Percentiles rank a stretch among this genome's conserved stretches.
These are phyloP conservation scores for Lachnellula subtilissima DNA, from an alignment of 2,329 filamentous ascomycete genomes.

Conservation along the genomic window DNA sequence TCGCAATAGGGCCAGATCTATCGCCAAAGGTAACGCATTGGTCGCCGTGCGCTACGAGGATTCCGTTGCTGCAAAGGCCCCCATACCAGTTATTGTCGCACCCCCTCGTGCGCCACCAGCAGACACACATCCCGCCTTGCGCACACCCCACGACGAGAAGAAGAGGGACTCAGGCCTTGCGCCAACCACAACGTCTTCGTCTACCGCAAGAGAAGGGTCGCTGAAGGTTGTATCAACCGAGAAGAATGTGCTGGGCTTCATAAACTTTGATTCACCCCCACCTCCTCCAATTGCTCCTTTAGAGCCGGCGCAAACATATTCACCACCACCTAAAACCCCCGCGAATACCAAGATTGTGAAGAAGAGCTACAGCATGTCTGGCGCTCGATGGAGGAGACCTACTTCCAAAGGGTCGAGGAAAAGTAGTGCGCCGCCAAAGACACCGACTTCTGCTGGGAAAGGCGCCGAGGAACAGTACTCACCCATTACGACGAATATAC, in stretches of 20 bases:
- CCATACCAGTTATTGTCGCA: slow-evolving; percentile 41
- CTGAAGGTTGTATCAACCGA: slow-evolving; percentile 24
- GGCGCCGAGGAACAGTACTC: slow-evolving; percentile 36
- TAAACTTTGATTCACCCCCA: slow-evolving; percentile 21
- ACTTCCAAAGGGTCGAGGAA: slow-evolving; percentile 8
- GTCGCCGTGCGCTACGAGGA: slow-evolving; percentile 58
- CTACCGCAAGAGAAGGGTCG: slow-evolving; percentile 39
- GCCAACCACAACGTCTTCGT: slow-evolving; percentile 38
- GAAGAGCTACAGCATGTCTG: slow-evolving; percentile 15
- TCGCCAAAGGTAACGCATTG: slow-evolving; percentile 30
- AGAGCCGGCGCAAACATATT: background rate
- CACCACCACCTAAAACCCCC: background rate
- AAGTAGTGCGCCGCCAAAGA: slow-evolving; percentile 6
- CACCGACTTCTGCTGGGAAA: slow-evolving; percentile 19
- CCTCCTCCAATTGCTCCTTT: background rate
- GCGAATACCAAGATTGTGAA: slow-evolving; percentile 4
- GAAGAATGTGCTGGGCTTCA: slow-evolving; percentile 21
- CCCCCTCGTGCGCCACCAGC: slow-evolving; percentile 25
- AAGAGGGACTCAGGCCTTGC: slow-evolving; percentile 54
- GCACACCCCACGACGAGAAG: slow-evolving; percentile 33
- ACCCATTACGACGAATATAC: slow-evolving; percentile 53
- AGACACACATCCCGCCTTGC: slow-evolving; percentile 29
- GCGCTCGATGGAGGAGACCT: slow-evolving; percentile 17
- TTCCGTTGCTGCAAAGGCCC: slow-evolving; percentile 52
- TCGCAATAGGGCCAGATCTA: slow-evolving; percentile 6